These are phyloP conservation scores for Thelonectria discophora DNA, from an alignment of 2,329 filamentous ascomycete species.

Conservation along the genomic window DNA sequence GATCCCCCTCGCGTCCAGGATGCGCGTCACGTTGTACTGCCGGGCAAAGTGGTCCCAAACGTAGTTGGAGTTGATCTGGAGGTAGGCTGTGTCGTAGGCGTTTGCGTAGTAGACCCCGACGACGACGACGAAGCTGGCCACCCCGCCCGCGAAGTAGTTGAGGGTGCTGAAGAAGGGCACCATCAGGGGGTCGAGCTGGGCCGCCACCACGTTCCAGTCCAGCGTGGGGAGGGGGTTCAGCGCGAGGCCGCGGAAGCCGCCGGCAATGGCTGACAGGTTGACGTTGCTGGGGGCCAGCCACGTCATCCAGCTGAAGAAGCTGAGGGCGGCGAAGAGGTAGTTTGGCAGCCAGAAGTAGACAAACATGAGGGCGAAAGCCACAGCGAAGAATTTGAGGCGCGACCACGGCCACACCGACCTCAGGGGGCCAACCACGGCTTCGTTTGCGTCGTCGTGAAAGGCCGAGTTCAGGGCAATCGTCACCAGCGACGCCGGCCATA, in stretches of 20 bases:
- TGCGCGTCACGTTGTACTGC: slow-evolving; percentile 50
- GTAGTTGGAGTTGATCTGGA: slow-evolving; percentile 53
- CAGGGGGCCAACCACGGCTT: slow-evolving; percentile 40
- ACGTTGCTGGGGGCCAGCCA: slow-evolving; percentile 60
- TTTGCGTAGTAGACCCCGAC: slow-evolving; percentile 47
- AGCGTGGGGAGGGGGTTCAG: slow-evolving; percentile 53
- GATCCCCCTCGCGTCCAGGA: slow-evolving; percentile 46
- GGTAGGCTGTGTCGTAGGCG: slow-evolving; percentile 47
- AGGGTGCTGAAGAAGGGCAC: slow-evolving; percentile 50
- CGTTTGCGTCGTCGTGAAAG: slow-evolving; percentile 54
- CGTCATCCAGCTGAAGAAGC: slow-evolving; percentile 61
- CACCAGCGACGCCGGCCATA: slow-evolving; percentile 63
- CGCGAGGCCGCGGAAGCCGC: slow-evolving; percentile 50
- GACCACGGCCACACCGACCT: slow-evolving; percentile 52
- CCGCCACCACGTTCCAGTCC: slow-evolving; percentile 53
- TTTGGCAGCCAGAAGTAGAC: slow-evolving; percentile 64
- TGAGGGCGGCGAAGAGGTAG: slow-evolving; percentile 58
- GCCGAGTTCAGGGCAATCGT: slow-evolving; percentile 59
- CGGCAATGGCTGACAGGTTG: slow-evolving; percentile 49
- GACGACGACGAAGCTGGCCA: slow-evolving; percentile 43
- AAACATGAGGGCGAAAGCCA: slow-evolving; percentile 57
- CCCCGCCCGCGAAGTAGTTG: slow-evolving; percentile 46
- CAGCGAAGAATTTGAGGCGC: slow-evolving; percentile 57
- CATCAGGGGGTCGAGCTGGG: slow-evolving; percentile 49
- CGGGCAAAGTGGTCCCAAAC: slow-evolving; percentile 51